These are phyloP conservation scores for Sclerotinia subarctica DNA, from an alignment of 2,329 filamentous ascomycete genomes.

Conservation along the genomic window DNA sequence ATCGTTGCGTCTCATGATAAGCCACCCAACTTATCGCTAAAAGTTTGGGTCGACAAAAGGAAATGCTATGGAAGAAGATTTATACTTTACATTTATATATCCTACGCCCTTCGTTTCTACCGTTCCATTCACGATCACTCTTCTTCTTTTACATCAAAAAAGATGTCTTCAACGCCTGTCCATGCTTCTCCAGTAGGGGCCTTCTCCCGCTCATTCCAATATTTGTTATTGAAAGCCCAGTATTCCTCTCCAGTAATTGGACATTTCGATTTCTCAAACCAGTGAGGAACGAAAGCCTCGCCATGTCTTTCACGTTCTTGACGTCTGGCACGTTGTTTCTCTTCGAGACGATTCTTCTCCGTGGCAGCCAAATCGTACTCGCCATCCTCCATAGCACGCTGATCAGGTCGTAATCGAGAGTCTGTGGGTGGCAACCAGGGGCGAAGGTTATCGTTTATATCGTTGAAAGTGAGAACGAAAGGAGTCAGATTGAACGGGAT, in stretches of 20 bases:
- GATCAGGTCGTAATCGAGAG: constrained; percentile 87
- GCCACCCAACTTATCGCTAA: not conserved
- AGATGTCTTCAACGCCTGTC: constrained; percentile 40
- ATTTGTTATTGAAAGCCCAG: constrained; percentile 85
- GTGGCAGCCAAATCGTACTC: constrained; percentile 88
- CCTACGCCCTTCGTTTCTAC: not conserved
- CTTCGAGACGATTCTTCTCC: constrained; percentile 93
- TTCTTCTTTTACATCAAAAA: constrained; percentile 24
- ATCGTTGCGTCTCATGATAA: not conserved
- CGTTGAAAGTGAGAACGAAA: constrained; percentile 92
- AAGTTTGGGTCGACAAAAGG: not conserved
- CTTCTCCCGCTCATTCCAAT: constrained; percentile 68
- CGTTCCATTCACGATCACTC: not conserved
- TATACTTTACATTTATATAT: constrained; percentile 12
- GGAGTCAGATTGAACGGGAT: constrained; percentile 98
- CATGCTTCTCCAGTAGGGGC: constrained; percentile 35
- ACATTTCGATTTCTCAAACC: constrained; percentile 75
- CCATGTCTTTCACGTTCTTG: constrained; percentile 71
- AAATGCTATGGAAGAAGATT: constrained; percentile 21
- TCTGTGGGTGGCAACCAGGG: constrained; percentile 86
- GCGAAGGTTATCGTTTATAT: constrained; percentile 76
- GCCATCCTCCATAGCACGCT: constrained; percentile 98
- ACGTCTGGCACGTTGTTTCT: constrained; percentile 79
- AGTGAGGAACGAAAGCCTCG: constrained; percentile 78
- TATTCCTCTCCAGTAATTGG: constrained; percentile 81